These are phyloP conservation scores for Colletotrichum tropicicola DNA, from an alignment of 2,329 filamentous ascomycete species.

Conservation along the genomic window DNA sequence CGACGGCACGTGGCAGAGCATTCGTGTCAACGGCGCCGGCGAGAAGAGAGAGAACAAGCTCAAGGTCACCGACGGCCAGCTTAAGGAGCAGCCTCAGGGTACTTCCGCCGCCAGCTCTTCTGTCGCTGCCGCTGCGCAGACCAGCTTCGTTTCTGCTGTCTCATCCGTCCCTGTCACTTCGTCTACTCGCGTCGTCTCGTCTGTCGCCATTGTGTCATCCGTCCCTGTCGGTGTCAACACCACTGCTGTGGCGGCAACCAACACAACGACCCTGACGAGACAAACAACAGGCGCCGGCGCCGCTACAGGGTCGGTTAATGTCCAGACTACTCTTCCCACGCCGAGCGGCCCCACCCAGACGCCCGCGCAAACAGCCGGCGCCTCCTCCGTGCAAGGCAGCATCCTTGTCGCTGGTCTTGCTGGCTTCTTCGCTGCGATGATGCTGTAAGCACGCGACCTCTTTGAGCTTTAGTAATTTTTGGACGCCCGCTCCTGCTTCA, in stretches of 20 bases:
- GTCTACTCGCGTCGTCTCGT: background rate
- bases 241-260: slow-evolving; percentile 41
- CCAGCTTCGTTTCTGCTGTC: background rate
- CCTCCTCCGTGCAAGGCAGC: slow-evolving; percentile 1
- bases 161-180: no score
- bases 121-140: background rate
- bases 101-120: background rate
- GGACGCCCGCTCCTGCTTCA: background rate
- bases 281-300: background rate
- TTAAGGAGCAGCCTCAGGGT: background rate
- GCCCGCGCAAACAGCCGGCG: background rate
- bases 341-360: slow-evolving; percentile 39
- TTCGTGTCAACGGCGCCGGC: slow-evolving; percentile 38
- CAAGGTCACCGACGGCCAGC: background rate
- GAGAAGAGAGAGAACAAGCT: slow-evolving; percentile 31
- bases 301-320: slow-evolving; percentile 36
- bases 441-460: background rate
- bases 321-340: slow-evolving; percentile 32
- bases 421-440: slow-evolving; percentile 15
- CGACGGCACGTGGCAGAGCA: slow-evolving; percentile 37
- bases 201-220: background rate
- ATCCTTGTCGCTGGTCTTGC: slow-evolving; percentile 8
- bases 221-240: background rate
- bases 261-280: slow-evolving; percentile 37
- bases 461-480: background rate